A percentile compares a stretch with the other conserved stretches of the same genome.
These are phyloP conservation scores for Phytophthora melonis DNA, from an alignment of 352 stramenopile genomes.

Conservation along the genomic window DNA sequence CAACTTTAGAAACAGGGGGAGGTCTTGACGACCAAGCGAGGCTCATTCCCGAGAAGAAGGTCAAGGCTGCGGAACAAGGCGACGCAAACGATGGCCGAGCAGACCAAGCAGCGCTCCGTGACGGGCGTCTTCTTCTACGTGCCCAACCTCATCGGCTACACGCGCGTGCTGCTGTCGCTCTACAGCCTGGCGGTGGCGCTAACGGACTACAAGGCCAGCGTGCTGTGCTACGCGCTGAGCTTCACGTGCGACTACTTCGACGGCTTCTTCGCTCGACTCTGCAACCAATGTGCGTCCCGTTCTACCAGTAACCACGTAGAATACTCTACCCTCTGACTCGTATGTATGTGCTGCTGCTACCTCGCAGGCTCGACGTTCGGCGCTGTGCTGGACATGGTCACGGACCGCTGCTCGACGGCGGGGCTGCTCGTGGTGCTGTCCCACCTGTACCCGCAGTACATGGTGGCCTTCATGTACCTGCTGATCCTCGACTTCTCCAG, in stretches of 20 bases:
- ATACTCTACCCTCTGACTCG: background rate
- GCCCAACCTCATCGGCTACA: slow-evolving; percentile 97
- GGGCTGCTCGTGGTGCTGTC: slow-evolving; percentile 96
- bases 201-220: slow-evolving; percentile 76
- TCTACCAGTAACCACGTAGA: background rate
- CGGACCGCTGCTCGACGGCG: slow-evolving; percentile 96
- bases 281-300: slow-evolving; percentile 92
- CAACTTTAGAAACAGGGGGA: background rate
- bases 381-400: slow-evolving; percentile 98
- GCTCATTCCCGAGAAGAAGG: slow-evolving; percentile 2
- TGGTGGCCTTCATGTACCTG: slow-evolving; percentile 88
- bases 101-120: slow-evolving; percentile 46
- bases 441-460: slow-evolving; percentile 90
- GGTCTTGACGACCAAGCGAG: background rate
- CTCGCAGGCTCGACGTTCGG: slow-evolving; percentile 91
- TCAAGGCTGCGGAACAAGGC: too few relatives aligned
- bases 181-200: slow-evolving; percentile 87
- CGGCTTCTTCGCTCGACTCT: slow-evolving; percentile 96
- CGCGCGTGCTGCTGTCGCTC: slow-evolving; percentile 87
- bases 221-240: slow-evolving; percentile 94
- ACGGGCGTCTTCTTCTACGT: slow-evolving; percentile 95
- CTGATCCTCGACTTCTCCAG: slow-evolving; percentile 97
- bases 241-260: slow-evolving; percentile 99
- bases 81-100: slow-evolving; percentile 21
- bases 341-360: background rate